Evolutionary conservation across 306 rosid species (phyloP).

Genomic region (Glycine tomentella): DNA sequence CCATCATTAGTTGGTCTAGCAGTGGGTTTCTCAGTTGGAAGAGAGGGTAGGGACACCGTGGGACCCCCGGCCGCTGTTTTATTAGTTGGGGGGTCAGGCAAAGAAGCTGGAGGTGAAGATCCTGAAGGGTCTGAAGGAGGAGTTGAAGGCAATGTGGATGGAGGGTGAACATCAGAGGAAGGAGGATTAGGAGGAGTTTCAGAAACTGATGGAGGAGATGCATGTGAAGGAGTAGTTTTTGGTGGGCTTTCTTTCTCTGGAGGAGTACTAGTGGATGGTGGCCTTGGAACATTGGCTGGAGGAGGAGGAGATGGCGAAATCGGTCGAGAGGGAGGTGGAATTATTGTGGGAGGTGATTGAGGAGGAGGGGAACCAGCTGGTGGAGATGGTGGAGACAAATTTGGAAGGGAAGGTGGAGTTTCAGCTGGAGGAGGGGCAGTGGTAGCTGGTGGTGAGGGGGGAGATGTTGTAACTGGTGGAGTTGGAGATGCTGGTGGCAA

Average conservation of each 20-base stretch:
- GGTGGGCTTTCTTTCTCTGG: constrained; percentile 60
- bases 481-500: constrained; percentile 54
- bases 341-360: constrained; percentile 55
- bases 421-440: constrained; percentile 57
- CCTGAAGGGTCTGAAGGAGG: constrained; percentile 72
- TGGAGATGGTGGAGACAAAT: constrained; percentile 65
- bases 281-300: constrained; percentile 59
- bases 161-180: constrained; percentile 46
- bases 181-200: constrained; percentile 63
- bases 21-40: constrained; percentile 69
- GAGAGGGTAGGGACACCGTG: constrained; percentile 44
- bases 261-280: constrained; percentile 62
- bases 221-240: constrained; percentile 47
- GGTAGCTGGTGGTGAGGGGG: constrained; percentile 45
- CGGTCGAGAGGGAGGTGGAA: constrained; percentile 60
- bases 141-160: constrained; percentile 57
- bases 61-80: constrained; percentile 48
- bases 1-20: constrained; percentile 57
- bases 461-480: too few relatives aligned
- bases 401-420: constrained; percentile 61
- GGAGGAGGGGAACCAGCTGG: constrained; percentile 73
- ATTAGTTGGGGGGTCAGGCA: constrained; percentile 57
- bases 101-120: constrained; percentile 62
- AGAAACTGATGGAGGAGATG: constrained; percentile 66
- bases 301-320: constrained; percentile 65